A percentile compares a stretch with the other conserved stretches of the same genome.
phyloP scores from a whole-genome alignment of 306 rosid genomes.

The Canavalia ensiformis region DNA sequence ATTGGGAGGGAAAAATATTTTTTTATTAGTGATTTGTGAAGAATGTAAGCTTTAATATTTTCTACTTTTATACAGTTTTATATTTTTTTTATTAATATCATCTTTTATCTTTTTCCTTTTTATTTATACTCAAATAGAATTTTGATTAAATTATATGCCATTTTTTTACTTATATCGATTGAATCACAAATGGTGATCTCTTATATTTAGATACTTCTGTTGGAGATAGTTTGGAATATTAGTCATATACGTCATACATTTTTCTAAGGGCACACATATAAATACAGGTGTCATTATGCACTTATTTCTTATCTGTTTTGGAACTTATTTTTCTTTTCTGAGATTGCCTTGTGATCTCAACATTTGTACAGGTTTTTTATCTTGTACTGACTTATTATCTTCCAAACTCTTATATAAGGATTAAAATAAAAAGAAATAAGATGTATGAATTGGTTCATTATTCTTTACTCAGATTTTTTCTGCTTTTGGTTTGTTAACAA shows the following conservation, averaged over 20 bases:
- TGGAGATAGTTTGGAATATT: conserved; percentile 93
- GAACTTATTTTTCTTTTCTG: conserved; percentile 53
- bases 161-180: conserved; percentile 63
- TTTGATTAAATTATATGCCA: conserved; percentile 54
- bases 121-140: conserved; percentile 54
- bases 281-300: conserved; percentile 94
- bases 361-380: conserved; percentile 48
- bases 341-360: conserved; percentile 45
- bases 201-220: conserved; percentile 81
- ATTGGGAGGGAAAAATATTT: conserved; percentile 24
- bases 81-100: conserved; percentile 25
- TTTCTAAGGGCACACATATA: conserved; percentile 83
- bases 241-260: conserved; percentile 78
- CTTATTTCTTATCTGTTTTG: conserved; percentile 70
- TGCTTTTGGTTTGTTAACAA: conserved; percentile 95
- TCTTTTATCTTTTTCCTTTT: conserved; percentile 22
- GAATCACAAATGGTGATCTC: conserved; percentile 74
- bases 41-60: conserved; percentile 33
- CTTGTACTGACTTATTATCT: conserved; percentile 21
- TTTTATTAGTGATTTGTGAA: conserved; percentile 4
- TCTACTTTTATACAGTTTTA: background rate
- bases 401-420: conserved; percentile 5
- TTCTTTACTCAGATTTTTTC: conserved; percentile 76
- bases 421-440: conserved; percentile 7
- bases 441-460: conserved; percentile 30